Evolutionary conservation across 176 grass and related monocot species (phyloP), one percentile per base, ranked within the genome.

Genomic region (Carex pumila): DNA sequence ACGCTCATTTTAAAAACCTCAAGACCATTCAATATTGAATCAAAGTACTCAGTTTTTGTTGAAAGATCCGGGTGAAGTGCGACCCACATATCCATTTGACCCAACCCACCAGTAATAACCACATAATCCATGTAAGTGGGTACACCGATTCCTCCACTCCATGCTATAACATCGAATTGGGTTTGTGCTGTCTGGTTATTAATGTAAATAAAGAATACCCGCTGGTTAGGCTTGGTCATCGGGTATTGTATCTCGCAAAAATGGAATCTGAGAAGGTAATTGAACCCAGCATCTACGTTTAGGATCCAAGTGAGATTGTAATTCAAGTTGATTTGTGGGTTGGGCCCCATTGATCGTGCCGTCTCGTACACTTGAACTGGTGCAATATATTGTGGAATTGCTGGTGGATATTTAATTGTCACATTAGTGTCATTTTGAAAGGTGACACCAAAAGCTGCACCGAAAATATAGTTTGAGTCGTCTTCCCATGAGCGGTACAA

Each of bases 271-370:
- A 97, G 36, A 3, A 97, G 83, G 81, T 97, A 94, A 19, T 1
- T 37, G 22, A 91, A 92, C 5, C 84, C 90, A 2, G 83, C 89
- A 79, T 97, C 94, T 17, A 97, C 55, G 0, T 52, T 47, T 17
- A 97, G 88, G 70, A 84, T 74, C 94, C 94, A 97, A 21, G 94
- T 92, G 29, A 97, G 94, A 66, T 97, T 97, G 79, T 91, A 92
- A 30, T 92, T 87, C 70, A 94, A 68, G 34, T 94, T 94, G 77
- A 94, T 15, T 15, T 77, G 22, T 61, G 88, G 18, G 47, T 79
- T 63, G n/a, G 77, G 77, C 17, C 94, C 94, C 94, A 97, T 97
- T 41, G 94, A 94, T 31, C 94, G 63, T 61, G 94, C 94, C 17
- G 94, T 84, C 9, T 6, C 45, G 3, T 97, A 97, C 12, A 94